Evolutionary conservation across 2,329 filamentous ascomycete species (phyloP).

Genomic region (Clonostachys chloroleuca): DNA sequence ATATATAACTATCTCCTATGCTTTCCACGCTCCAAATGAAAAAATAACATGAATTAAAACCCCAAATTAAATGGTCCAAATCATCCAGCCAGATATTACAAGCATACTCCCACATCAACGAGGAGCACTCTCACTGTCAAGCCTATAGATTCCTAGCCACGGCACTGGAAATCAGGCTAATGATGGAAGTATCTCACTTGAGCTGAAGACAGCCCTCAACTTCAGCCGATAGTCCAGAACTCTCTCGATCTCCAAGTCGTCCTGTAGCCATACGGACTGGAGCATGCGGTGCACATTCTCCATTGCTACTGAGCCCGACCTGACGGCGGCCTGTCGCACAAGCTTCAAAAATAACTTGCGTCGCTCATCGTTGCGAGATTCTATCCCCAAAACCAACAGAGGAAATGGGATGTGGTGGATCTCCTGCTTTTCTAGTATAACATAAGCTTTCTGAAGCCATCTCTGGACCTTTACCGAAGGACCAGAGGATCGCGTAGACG

Average conservation of each 20-base stretch:
- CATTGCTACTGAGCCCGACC: not conserved
- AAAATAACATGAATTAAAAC: too few relatives aligned
- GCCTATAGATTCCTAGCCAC: too few relatives aligned
- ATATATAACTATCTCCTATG: too few relatives aligned
- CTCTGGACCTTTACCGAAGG: not conserved
- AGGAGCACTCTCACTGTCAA: too few relatives aligned
- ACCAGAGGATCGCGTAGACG: slow-evolving; percentile 1
- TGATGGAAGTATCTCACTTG: slow-evolving; percentile 2
- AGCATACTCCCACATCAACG: too few relatives aligned
- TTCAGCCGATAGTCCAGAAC: slow-evolving; percentile 1
- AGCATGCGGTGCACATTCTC: slow-evolving; percentile 1
- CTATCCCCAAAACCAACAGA: slow-evolving; percentile 6
- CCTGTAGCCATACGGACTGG: slow-evolving; percentile 1
- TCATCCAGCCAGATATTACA: too few relatives aligned
- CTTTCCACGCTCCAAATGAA: too few relatives aligned
- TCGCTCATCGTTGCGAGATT: slow-evolving; percentile 6
- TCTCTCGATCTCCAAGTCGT: slow-evolving; percentile 1
- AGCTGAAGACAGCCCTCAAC: slow-evolving; percentile 1
- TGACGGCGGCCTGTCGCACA: not conserved
- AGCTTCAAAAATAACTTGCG: slow-evolving; percentile 3
- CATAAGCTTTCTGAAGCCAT: not conserved
- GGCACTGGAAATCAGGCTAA: not conserved
- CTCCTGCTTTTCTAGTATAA: not conserved
- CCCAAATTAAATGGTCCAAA: too few relatives aligned
- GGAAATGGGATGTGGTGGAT: slow-evolving; percentile 3